These are phyloP conservation scores for Zelopaecilomyces penicillatus DNA, from an alignment of 2,329 filamentous ascomycete genomes.

Conservation along the genomic window DNA sequence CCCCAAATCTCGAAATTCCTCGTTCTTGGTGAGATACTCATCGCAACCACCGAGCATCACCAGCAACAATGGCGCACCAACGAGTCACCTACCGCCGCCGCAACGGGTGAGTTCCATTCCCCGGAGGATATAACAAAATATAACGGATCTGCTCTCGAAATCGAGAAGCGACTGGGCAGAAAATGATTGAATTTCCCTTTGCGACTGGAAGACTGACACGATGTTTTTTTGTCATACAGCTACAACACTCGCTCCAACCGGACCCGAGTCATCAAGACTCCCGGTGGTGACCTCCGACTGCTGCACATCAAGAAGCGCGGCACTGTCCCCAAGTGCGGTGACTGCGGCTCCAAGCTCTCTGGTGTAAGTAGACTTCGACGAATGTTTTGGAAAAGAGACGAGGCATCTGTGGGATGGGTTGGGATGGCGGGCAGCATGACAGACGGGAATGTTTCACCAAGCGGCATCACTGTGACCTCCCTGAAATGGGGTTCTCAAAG, in stretches of 20 bases:
- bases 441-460: too few species aligned
- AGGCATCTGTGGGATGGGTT: neutral
- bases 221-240: conserved; percentile 35
- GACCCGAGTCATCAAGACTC: conserved; percentile 91
- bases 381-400: conserved; percentile 1
- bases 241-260: conserved; percentile 99
- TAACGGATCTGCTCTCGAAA: conserved; percentile 2
- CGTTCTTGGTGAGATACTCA: conserved; percentile 28
- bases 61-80: conserved; percentile 50
- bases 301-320: conserved; percentile 99
- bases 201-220: conserved; percentile 16
- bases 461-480: too few species aligned
- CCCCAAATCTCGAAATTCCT: conserved; percentile 34
- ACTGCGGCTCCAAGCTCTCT: conserved; percentile 95
- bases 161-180: neutral
- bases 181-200: conserved; percentile 4
- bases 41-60: conserved; percentile 29
- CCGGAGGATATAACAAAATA: conserved; percentile 1
- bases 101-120: conserved; percentile 59
- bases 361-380: conserved; percentile 65
- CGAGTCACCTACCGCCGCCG: conserved; percentile 65
- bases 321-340: conserved; percentile 96
- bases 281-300: conserved; percentile 89
- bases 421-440: too few species aligned
- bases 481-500: too few species aligned